Evolutionary conservation across 2,329 filamentous ascomycete genomes (phyloP), one percentile per base, ranked within the genome.

Genomic region (Cladosporium halotolerans): DNA sequence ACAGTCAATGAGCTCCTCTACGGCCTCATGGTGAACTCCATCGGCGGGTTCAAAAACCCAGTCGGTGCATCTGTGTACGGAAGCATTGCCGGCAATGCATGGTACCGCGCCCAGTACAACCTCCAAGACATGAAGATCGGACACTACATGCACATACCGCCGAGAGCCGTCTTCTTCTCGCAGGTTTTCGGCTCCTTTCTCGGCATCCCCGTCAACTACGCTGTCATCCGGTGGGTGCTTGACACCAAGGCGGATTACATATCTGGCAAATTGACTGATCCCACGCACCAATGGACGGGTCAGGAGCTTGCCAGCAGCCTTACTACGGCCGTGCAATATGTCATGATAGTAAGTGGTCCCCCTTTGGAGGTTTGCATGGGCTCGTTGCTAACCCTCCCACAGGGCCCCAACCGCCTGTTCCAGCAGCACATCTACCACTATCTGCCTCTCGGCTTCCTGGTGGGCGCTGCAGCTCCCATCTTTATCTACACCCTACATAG

Each of bases 71-170:
- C 77, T 0, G 72, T 77, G 0, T 84, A 83, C 59, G 77, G 80
- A 7, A 31, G 16, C 14, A 81, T 84, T 13, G 79, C 80, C 1
- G 81, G 81, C 10, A 79, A 83, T 50, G 79, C 80, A 2, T 84
- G 81, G 81, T 82, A 82, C 54, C 68, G 78, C 13, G 78, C 78
- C 0, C 78, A 80, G 57, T 72, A 75, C 18, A 80, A 82, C 71
- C 69, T 83, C 0, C 80, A 84, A 59, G 81, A 84, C 60, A 78
- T 80, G 62, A 81, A 83, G 61, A 81, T 84, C n/a, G 81, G 80
- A 0, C 80, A 83, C 58, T 84, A 83, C 58, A 81, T 82, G 76
- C 79, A 84, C 50, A 73, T 84, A 0, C 79, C 80, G 0, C 81
- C 81, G 1, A 76, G 77, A 10, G 71, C 76, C 0, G 76, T 83